Evolutionary conservation across 495 filamentous ascomycete species (phyloP), one percentile per base, ranked within the genome.

Genomic region (Xylaria castorea): DNA sequence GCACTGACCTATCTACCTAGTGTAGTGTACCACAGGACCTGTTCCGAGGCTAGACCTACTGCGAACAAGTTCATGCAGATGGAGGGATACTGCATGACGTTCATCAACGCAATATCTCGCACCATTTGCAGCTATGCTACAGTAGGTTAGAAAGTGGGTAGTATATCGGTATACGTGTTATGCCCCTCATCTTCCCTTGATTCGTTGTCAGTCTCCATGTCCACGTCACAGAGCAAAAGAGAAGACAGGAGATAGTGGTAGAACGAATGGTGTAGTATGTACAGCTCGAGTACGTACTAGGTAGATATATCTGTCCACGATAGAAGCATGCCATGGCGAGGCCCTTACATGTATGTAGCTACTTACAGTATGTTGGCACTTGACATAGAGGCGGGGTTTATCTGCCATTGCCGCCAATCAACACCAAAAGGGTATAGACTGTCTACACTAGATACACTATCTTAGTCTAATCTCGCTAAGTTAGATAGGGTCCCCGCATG

Each of bases 1-100:
- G 38, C 38, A 42, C 3, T 42, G 38, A 42, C 38, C 38, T 42
- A 42, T 42, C 38, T 42, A 42, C 18, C 46, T 46, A 46, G 14
- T 18, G 18, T 46, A 46, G 14, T 18, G 18, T 50, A n/a, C n/a
- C 8, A 53, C 7, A 53, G 6, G 50, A 27, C 12, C 22, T 9
- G 9, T 55, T 55, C 51, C 11, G 16, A 16, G 25, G 25, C 51
- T 55, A 55, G 51, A 30, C 51, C 51, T 30, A 55, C 25, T 30
- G 51, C 25, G 51, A 55, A 14, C 25, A 55, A 51, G 64, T 51
- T 50, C 64, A 66, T 66, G 64, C 64, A 66, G 4, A 66, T 66
- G 62, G 14, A 65, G 25, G 51, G 51, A 16, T 27, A 2, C 11
- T 63, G 60, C 60, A 40, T 63, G 60, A 63, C 42, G 36, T n/a